Percentiles rank a stretch among this genome's conserved stretches.
phyloP scores from a whole-genome alignment of 345 rosid species.

The Syzygium aromaticum region DNA sequence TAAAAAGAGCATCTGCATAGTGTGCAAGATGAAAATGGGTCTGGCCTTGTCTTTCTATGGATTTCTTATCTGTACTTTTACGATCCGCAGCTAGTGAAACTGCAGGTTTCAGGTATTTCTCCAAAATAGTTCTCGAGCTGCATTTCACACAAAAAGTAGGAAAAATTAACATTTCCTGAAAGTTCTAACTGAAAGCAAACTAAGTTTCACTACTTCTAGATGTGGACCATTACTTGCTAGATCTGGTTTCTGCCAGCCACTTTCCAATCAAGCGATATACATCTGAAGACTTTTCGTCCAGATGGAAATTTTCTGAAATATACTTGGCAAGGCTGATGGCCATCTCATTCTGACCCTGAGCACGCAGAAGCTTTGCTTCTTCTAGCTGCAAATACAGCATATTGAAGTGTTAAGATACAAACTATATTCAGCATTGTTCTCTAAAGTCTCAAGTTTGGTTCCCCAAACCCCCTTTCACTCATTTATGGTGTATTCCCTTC shows the following conservation, averaged over 20 bases:
- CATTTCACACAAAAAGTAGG: slow-evolving; percentile 11
- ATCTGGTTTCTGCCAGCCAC: slow-evolving; percentile 98
- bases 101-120: slow-evolving; percentile 88
- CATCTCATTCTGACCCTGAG: slow-evolving; percentile 92
- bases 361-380: slow-evolving; percentile 89
- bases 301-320: slow-evolving; percentile 51
- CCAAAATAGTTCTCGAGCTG: slow-evolving; percentile 93
- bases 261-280: slow-evolving; percentile 83
- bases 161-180: slow-evolving; percentile 5
- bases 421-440: background rate
- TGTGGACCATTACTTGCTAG: slow-evolving; percentile 61
- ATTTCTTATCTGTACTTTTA: slow-evolving; percentile 40
- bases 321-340: slow-evolving; percentile 86
- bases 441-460: background rate
- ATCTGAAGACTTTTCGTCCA: slow-evolving; percentile 61
- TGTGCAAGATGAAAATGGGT: slow-evolving; percentile 89
- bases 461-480: background rate
- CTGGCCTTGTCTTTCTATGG: slow-evolving; percentile 67
- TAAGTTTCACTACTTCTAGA: background rate
- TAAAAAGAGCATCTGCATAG: slow-evolving; percentile 87
- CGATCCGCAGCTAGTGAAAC: slow-evolving; percentile 66
- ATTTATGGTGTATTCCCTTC: background rate
- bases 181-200: slow-evolving; percentile 1
- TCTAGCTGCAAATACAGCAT: slow-evolving; percentile 52
- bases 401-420: background rate